A percentile compares a stretch with the other conserved stretches of the same genome.
Conservation (phyloP, 1,284 basidiomycete genomes). For the Xerocomus minutiporus region DNA sequence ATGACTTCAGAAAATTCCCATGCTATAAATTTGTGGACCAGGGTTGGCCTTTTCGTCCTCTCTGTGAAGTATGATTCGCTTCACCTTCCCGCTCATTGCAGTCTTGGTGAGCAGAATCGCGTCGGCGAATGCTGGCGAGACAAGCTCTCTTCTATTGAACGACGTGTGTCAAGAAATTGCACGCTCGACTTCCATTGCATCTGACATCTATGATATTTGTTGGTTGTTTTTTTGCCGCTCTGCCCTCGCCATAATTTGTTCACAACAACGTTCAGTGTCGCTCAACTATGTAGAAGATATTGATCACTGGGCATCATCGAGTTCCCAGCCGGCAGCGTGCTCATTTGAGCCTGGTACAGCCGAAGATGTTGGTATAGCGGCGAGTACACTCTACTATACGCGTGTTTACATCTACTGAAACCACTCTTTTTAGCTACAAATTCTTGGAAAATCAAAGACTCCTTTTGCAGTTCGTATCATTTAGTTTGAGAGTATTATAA, state of each 20-base stretch:
- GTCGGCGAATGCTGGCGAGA: background rate
- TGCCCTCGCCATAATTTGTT: background rate
- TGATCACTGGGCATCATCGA: conserved; percentile 4
- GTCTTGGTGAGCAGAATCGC: background rate
- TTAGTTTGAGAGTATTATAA: background rate
- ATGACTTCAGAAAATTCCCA: too few species aligned
- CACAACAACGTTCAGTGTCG: background rate
- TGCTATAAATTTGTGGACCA: background rate
- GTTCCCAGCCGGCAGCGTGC: conserved; percentile 1
- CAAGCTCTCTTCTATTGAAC: background rate
- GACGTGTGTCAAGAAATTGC: background rate
- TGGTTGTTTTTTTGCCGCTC: background rate
- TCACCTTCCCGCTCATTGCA: background rate
- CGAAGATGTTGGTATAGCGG: conserved; percentile 4
- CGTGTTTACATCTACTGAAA: background rate
- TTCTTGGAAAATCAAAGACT: conserved; percentile 1
- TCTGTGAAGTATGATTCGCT: background rate
- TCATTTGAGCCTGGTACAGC: conserved; percentile 7
- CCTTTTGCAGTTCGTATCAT: conserved; percentile 5
- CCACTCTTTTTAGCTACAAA: background rate
- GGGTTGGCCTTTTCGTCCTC: background rate
- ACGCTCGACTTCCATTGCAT: background rate
- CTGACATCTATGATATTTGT: conserved; percentile 3
- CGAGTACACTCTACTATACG: background rate
- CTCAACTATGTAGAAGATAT: conserved; percentile 1